Percentiles rank a stretch among this genome's conserved stretches.
These are phyloP conservation scores for Chenopodium formosanum DNA, from an alignment of 148 eudicot species.

Conservation along the genomic window DNA sequence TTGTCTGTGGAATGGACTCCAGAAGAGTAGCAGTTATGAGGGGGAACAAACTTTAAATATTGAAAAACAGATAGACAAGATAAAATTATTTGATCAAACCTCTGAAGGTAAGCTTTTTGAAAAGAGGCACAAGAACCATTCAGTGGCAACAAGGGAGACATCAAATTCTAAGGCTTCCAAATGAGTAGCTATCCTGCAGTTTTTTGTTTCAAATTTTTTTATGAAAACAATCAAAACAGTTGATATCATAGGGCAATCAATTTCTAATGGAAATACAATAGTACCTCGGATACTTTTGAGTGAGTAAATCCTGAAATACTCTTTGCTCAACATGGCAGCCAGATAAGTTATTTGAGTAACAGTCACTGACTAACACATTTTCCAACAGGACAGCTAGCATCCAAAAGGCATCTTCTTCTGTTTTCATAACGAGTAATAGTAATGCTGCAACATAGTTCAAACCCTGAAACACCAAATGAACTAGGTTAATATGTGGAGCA, in stretches of 20 bases:
- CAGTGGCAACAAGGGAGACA: slow-evolving; percentile 92
- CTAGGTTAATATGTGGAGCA: neutral
- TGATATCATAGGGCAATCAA: neutral
- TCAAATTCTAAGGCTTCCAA: slow-evolving; percentile 86
- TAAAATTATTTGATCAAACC: slow-evolving; percentile 38
- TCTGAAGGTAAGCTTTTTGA: slow-evolving; percentile 98
- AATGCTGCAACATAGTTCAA: slow-evolving; percentile 94
- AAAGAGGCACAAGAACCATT: slow-evolving; percentile 97
- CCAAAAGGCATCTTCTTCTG: slow-evolving; percentile 99
- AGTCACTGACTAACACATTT: slow-evolving; percentile 81
- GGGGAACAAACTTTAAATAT: neutral
- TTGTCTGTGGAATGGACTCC: slow-evolving; percentile 54
- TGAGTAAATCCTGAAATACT: slow-evolving; percentile 81
- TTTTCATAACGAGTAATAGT: slow-evolving; percentile 91
- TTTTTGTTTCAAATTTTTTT: slow-evolving; percentile 14
- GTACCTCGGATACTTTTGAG: slow-evolving; percentile 83
- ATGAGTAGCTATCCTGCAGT: slow-evolving; percentile 86
- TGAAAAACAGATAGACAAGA: neutral
- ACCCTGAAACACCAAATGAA: slow-evolving; percentile 49
- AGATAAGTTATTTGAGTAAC: slow-evolving; percentile 77
- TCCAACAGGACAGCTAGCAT: slow-evolving; percentile 93
- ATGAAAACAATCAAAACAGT: neutral
- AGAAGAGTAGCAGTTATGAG: slow-evolving; percentile 1
- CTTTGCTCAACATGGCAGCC: slow-evolving; percentile 99
- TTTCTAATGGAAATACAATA: neutral